Conservation (phyloP, 192 early-diverging fungal species). For the Gonapodya prolifera region DNA sequence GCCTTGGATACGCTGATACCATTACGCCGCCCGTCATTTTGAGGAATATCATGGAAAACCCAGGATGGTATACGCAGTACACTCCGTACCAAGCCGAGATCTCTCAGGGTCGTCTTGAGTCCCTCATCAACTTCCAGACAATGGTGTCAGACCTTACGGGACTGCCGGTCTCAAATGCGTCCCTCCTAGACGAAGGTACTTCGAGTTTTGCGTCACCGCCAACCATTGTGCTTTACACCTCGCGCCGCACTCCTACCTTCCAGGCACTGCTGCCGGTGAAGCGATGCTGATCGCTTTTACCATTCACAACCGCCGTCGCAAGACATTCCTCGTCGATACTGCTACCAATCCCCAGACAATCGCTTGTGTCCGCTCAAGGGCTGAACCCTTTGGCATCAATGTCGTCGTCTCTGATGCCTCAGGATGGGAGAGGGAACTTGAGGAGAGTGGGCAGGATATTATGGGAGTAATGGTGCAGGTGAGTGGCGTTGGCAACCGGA, state of each 20-base stretch:
- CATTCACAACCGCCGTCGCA: conserved; percentile 60
- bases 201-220: neutral
- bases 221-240: neutral
- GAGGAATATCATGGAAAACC: conserved; percentile 96
- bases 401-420: conserved; percentile 74
- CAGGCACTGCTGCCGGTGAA: conserved; percentile 92
- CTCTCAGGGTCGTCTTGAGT: conserved; percentile 94
- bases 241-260: neutral
- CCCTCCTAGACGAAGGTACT: conserved; percentile 77
- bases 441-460: conserved; percentile 33
- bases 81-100: conserved; percentile 99
- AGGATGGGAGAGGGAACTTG: conserved; percentile 50
- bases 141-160: conserved; percentile 93
- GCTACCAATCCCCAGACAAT: conserved; percentile 94
- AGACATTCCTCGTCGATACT: conserved; percentile 85
- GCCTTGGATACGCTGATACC: conserved; percentile 87
- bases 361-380: conserved; percentile 78
- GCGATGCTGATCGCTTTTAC: conserved; percentile 84
- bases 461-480: conserved; percentile 86
- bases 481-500: conserved; percentile 16
- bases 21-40: conserved; percentile 90
- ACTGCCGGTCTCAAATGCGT: conserved; percentile 92
- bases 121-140: conserved; percentile 95
- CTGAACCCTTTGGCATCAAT: conserved; percentile 90
- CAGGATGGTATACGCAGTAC: conserved; percentile 99